These are phyloP conservation scores for Solanum okadae DNA, from an alignment of 257 asterid genomes.

Conservation along the genomic window DNA sequence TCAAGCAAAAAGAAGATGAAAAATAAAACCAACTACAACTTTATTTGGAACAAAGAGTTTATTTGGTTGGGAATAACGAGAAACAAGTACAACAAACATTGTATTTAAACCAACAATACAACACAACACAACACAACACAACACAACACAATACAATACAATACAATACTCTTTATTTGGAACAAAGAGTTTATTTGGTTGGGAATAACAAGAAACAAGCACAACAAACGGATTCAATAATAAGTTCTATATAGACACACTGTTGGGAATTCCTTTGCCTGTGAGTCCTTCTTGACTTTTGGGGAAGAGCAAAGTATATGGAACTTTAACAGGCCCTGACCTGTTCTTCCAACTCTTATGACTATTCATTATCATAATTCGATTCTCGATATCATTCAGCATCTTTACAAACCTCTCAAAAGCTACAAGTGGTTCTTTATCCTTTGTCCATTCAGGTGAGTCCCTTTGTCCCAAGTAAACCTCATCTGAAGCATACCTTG, in stretches of 20 bases:
- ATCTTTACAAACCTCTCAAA: slow-evolving; percentile 43
- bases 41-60: background rate
- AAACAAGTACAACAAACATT: too few relatives aligned
- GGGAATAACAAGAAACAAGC: background rate
- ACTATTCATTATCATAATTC: slow-evolving; percentile 30
- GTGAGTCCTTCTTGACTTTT: slow-evolving; percentile 50
- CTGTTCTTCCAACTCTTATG: slow-evolving; percentile 40
- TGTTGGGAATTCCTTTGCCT: slow-evolving; percentile 78
- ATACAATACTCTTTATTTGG: too few relatives aligned
- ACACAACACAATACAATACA: too few relatives aligned
- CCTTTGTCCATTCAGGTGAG: slow-evolving; percentile 50
- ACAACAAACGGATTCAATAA: background rate
- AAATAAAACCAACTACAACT: background rate
- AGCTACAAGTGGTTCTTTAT: slow-evolving; percentile 37
- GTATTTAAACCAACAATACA: too few relatives aligned
- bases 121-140: too few relatives aligned
- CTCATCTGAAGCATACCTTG: slow-evolving; percentile 67
- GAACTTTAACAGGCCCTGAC: slow-evolving; percentile 56
- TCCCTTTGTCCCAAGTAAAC: slow-evolving; percentile 64
- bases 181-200: background rate
- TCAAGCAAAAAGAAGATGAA: background rate
- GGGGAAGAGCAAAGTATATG: slow-evolving; percentile 57
- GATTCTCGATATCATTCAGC: slow-evolving; percentile 35
- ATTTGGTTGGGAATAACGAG: too few relatives aligned
- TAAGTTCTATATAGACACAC: slow-evolving; percentile 36